These are phyloP conservation scores for Seminavis robusta DNA, from an alignment of 108 stramenopile species.

Conservation along the genomic window DNA sequence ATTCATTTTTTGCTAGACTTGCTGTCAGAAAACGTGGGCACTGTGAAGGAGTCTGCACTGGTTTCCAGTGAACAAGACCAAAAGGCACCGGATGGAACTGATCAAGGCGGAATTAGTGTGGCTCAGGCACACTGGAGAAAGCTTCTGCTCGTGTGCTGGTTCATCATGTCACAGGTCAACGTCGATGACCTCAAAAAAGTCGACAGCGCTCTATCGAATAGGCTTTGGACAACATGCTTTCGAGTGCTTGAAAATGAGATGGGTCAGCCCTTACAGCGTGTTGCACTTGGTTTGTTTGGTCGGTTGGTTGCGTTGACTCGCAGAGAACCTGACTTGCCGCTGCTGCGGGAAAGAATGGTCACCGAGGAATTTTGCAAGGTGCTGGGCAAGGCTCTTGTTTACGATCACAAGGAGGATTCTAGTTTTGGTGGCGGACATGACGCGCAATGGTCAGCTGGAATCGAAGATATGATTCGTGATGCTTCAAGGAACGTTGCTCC, in stretches of 20 bases:
- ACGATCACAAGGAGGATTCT: constrained; percentile 82
- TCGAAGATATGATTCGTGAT: constrained; percentile 83
- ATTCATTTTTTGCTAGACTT: constrained; percentile 55
- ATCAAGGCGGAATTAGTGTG: constrained; percentile 38
- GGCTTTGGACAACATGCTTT: constrained; percentile 64
- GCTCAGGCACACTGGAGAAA: constrained; percentile 89
- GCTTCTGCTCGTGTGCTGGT: constrained; percentile 76
- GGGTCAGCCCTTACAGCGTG: constrained; percentile 81
- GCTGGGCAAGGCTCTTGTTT: constrained; percentile 76
- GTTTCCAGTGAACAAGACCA: constrained; percentile 9
- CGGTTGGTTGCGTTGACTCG: constrained; percentile 48
- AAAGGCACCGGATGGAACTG: constrained; percentile 14
- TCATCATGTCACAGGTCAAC: constrained; percentile 63
- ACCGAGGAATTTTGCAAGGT: constrained; percentile 24
- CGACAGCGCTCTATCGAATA: constrained; percentile 18
- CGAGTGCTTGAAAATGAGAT: constrained; percentile 67
- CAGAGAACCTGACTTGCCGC: constrained; percentile 4
- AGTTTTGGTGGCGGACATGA: constrained; percentile 79
- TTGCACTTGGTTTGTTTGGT: constrained; percentile 78
- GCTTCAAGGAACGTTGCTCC: constrained; percentile 67
- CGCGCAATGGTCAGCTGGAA: constrained; percentile 84
- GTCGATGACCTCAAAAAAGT: constrained; percentile 43
- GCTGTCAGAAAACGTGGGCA: constrained; percentile 23
- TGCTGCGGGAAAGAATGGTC: constrained; percentile 29
- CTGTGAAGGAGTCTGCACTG: constrained; percentile 28